Evolutionary conservation across 345 rosid genomes (phyloP).

Genomic region (Brassica carinata): DNA sequence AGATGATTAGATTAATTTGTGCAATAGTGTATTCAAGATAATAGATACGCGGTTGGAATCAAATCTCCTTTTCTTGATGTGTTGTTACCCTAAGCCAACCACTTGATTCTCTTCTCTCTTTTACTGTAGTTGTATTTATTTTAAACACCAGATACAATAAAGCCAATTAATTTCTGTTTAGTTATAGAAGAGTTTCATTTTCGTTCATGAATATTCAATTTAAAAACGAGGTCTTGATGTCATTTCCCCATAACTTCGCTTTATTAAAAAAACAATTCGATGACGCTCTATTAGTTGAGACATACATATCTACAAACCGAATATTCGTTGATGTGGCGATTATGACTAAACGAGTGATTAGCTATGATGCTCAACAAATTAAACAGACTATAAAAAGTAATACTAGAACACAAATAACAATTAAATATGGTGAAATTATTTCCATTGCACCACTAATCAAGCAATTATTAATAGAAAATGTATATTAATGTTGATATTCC

Average conservation of each 20-base stretch:
- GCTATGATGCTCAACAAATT: neutral
- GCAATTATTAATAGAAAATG: neutral
- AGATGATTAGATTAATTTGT: neutral
- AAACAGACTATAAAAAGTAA: neutral
- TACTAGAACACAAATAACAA: neutral
- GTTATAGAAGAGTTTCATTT: neutral
- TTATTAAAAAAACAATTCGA: neutral
- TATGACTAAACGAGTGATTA: conserved; percentile 34
- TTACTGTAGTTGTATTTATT: conserved; percentile 17
- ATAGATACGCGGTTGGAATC: conserved; percentile 34
- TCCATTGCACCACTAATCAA: conserved; percentile 3
- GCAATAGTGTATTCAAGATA: conserved; percentile 5
- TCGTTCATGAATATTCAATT: neutral
- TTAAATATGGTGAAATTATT: neutral
- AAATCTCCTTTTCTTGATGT: conserved; percentile 33
- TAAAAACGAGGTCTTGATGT: conserved; percentile 3
- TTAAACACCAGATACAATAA: conserved; percentile 11
- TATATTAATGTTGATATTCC: conserved; percentile 8
- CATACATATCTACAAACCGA: conserved; percentile 30
- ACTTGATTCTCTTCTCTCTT: conserved; percentile 33
- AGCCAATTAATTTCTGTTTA: neutral
- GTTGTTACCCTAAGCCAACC: conserved; percentile 42
- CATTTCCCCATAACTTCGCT: conserved; percentile 16
- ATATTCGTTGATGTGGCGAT: conserved; percentile 34
- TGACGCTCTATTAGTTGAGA: conserved; percentile 26